Base-by-base conservation (phyloP, 352 stramenopile species). In the Poterioochromonas sp. region DNA sequence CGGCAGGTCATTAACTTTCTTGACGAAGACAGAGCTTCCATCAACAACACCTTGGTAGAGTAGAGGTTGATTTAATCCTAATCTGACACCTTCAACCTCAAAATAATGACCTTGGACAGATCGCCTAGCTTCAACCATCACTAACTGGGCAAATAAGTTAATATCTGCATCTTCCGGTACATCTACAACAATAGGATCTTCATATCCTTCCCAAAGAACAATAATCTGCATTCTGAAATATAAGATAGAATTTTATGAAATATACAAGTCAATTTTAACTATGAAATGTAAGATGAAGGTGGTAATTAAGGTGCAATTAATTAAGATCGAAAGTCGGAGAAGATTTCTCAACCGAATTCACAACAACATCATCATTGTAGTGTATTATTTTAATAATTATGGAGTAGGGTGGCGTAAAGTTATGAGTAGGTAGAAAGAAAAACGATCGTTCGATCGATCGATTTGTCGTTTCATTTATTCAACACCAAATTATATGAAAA, bases 151-250 rank as follows among this genome's bases (percentile, higher is more conserved):
- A 15, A 65, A 32, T 65, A 65, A 35, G 26, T 65, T 22, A 5
- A 39, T 35, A 5, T 65, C 54, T 15, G 8, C 5, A 32, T 65
- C 54, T 29, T 35, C 8, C 26, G 54, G 54, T 29, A 65, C 54
- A 29, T 65, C 54, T 29, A 65, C 11, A 65, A 32, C 54, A 32
- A 35, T 39, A 5, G n/a, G 8, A 32, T 32, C n/a, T 65, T 32
- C 54, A 15, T 5, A 35, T 29, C 34, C n/a, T 15, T 65, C 26
- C 3, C n/a, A 22, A 65, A 65, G n/a, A 5, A 65, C 5, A 65
- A 65, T 65, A 35, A 65, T 12, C n/a, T 65, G 54, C 54, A 65
- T 65, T 51, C 18, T 51, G 43, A 51, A 20, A 20, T 51, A 18
- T 20, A 20, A 20, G 5, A 20, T 51, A 20, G 18, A 51, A 5